Base-by-base conservation (phyloP, 352 stramenopile species). In the Phytophthora colocasiae region DNA sequence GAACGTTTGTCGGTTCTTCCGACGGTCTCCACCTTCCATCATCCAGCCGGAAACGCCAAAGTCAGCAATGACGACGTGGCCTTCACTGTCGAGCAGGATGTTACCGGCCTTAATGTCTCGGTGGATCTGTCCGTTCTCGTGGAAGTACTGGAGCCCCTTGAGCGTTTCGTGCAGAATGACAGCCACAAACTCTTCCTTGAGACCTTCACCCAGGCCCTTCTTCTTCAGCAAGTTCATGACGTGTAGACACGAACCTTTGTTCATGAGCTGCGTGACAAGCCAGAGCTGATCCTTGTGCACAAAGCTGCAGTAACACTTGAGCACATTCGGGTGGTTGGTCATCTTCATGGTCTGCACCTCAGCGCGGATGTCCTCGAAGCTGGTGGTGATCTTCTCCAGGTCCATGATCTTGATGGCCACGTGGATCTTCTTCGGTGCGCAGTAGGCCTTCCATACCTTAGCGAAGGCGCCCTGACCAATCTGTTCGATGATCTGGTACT, bases 361-460 rank as follows among this genome's bases (percentile, higher is more conserved):
- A 15, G 90, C 88, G 12, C 89, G 87, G 45, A 96, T 96, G 64
- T 96, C 89, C 73, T 96, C 88, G 74, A 96, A 96, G 77, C 86
- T 98, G 19, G 96, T 98, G 47, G 97, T 98, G 63, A 99, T 98
- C 77, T 99, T 98, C 78, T 99, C 98, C 31, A 99, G 83, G 79
- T 99, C 98, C 85, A 99, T 98, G 63, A 99, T 98, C 78, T 99
- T 99, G 64, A 99, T 98, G 38, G 97, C 97, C 62, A 98, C 89
- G 63, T 95, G 80, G 50, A 79, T 81, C 64, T 94, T 89, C 73
- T 97, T 97, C 31, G 90, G 71, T 58, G 71, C 73, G 58, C 92
- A 98, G 71, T 91, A 93, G 12, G 97, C 98, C 72, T 97, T 97
- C 91, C 95, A 99, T 22, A 99, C 98, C 58, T 98, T 98, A 24